Evolutionary conservation across 192 early-diverging fungal species (phyloP), one percentile per base, ranked within the genome.

Genomic region (Coemansia sp.): DNA sequence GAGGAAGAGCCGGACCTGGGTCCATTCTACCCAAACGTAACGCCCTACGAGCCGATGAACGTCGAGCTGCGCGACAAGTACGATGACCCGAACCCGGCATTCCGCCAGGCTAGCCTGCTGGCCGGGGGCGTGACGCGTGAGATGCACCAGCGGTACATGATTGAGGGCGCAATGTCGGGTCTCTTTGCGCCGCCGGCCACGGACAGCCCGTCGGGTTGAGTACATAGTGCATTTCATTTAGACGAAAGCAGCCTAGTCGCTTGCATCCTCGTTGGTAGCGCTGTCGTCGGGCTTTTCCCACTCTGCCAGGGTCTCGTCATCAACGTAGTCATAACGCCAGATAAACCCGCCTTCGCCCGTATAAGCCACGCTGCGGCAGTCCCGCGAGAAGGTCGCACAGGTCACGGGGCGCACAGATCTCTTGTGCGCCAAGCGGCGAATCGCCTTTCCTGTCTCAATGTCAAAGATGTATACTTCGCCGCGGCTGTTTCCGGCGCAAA

Each of bases 261-360:
- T 53, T 16, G 34, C 5, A 12, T 45, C 52, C n/a, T 47, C 59
- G 13, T 62, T 45, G 6, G 69, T 54, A 5, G 46, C 54, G 8
- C 52, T 54, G 4, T 75, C 64, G 21, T 55, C 45, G 2, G 51
- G 44, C 52, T 63, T 67, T 31, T 67, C 82, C 89, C 89, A 91
- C 42, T 85, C 82, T 8, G 76, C 73, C 19, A 91, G 57, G 12
- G 75, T 84, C 35, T 80, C 84, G 51, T 89, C 80, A 26, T 80
- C 79, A 19, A 88, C 79, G 62, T 86, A 87, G 61, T 87, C 85
- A 57, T 86, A 90, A 39, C 90, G 67, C 87, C 88, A 89, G 30
- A 92, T 81, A 51, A 87, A 86, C 0, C 83, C 81, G 22, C 85
- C 88, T 31, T 87, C 87, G 31, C 87, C 84, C 20, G 79, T 80